Evolutionary conservation across 805 yeast species (phyloP), one percentile per base, ranked within the genome.

Genomic region (Cyberlindnera euphorbiae): DNA sequence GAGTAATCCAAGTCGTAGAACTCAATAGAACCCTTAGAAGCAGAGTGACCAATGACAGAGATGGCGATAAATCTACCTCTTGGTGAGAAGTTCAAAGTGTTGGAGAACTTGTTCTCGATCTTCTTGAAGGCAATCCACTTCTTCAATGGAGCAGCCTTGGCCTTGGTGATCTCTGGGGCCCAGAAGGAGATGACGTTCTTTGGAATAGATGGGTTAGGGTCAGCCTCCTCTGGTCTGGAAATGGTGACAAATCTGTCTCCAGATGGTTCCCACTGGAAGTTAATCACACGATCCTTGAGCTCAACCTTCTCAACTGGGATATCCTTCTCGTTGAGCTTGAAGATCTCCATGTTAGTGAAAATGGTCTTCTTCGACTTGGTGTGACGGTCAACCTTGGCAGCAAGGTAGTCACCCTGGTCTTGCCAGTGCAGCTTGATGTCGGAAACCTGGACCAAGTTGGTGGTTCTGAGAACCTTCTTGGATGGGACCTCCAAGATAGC

Each of bases 331-430:
- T 72, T 71, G 40, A 88, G 64, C 55, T 86, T 82, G 75, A 90
- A 86, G 58, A 93, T 82, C 65, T 93, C 97, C 61, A 93, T 73
- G 59, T 87, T 87, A 39, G 96, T 79, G 73, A 87, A 88, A 35
- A 81, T 63, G 15, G 96, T 85, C 75, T 94, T 93, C 62, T 82
- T 85, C 33, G 96, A 82, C 65, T 93, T 93, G 39, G 97, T 86
- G 66, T 88, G 96, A 66, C 97, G 86, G 63, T 89, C 96, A 50
- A 93, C 96, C 68, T 85, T 87, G 57, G 89, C 94, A 67, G 96
- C 86, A 58, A 93, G 67, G 60, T 69, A 82, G 52, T 78, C 80
- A 46, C 86, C 87, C 50, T 83, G 79, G 47, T 77, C 80, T 66
- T 93, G 97, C 99, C 99, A 93, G 71, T 80, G 87, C 67, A 93